Evolutionary conservation across 306 rosid species (phyloP), one percentile per base, ranked within the genome.

Genomic region (Sesbania bispinosa): DNA sequence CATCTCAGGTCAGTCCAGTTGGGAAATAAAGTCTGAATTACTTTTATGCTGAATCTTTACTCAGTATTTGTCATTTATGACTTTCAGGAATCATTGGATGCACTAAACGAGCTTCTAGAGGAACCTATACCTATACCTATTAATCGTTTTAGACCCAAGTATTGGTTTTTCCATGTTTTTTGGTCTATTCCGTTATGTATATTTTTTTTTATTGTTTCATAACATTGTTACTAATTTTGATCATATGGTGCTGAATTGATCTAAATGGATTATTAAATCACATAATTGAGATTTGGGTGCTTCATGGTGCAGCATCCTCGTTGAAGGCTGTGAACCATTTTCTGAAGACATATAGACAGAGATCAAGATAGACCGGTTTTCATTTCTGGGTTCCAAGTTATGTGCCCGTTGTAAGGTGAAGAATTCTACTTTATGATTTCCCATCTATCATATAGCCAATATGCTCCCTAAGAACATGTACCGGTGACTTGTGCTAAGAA

Each of bases 131-230:
- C 88, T 23, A 19, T 93, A 36, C 65, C 87, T 63, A 76, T 87
- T 39, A 88, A 93, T 71, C 97, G 98, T 4, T 93, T 90, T 73
- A 87, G 98, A 77, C 89, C 97, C 64, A 93, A 93, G 96, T 90
- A 87, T 71, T 39, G 0, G 53, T 65, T 36, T 71, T 32, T 77
- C 33, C 24, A 45, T 59, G 29, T 21, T 73, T 66, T 24, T 29
- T 77, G 10, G 45, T 75, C 20, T 11, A n/a, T 2, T 73, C 8
- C n/a, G 52, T 10, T 20, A 27, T 18, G 42, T 58, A 21, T 65
- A 58, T 30, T 59, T 18, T 26, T 27, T 62, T 58, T 16, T 65
- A 58, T 30, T 59, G 23, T 26, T 27, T 62, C 16, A 10, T 23
- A 50, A 57, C 24, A 51, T 52, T 62, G 32, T 75, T 57, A 50